Evolutionary conservation across 768 basidiomycete genomes (phyloP).

Genomic region (Tylopilus felleus): DNA sequence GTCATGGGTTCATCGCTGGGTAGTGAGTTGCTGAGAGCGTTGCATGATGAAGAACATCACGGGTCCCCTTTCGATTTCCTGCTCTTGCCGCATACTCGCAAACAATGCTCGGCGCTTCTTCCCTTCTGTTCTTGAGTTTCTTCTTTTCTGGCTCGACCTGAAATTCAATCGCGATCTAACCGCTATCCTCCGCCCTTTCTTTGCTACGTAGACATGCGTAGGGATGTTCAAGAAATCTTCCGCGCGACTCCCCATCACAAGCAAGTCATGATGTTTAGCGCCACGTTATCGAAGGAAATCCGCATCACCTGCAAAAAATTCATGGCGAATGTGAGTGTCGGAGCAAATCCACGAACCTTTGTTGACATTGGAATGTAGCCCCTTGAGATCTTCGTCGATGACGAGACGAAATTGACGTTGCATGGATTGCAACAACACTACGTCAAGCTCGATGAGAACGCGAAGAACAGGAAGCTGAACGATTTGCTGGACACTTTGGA

Average conservation of each 20-base stretch:
- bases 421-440: slow-evolving; percentile 99
- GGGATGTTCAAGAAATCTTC: slow-evolving; percentile 99
- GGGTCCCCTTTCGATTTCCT: slow-evolving; percentile 32
- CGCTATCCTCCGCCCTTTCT: slow-evolving; percentile 53
- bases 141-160: slow-evolving; percentile 49
- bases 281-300: slow-evolving; percentile 96
- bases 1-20: slow-evolving; percentile 35
- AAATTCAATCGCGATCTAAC: slow-evolving; percentile 61
- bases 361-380: slow-evolving; percentile 53
- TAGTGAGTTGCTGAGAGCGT: slow-evolving; percentile 38
- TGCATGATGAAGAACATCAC: slow-evolving; percentile 36
- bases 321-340: slow-evolving; percentile 86
- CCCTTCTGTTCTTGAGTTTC: slow-evolving; percentile 39
- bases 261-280: slow-evolving; percentile 99
- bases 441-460: slow-evolving; percentile 91
- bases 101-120: slow-evolving; percentile 12
- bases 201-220: slow-evolving; percentile 89
- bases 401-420: slow-evolving; percentile 96
- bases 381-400: slow-evolving; percentile 98
- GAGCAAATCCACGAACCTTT: neutral
- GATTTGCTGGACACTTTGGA: slow-evolving; percentile 93
- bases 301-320: slow-evolving; percentile 99
- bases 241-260: slow-evolving; percentile 98
- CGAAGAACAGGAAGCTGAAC: slow-evolving; percentile 96
- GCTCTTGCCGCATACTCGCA: slow-evolving; percentile 26